Conservation (phyloP, 129 eudicot genomes). For the Deinandra increscens region DNA sequence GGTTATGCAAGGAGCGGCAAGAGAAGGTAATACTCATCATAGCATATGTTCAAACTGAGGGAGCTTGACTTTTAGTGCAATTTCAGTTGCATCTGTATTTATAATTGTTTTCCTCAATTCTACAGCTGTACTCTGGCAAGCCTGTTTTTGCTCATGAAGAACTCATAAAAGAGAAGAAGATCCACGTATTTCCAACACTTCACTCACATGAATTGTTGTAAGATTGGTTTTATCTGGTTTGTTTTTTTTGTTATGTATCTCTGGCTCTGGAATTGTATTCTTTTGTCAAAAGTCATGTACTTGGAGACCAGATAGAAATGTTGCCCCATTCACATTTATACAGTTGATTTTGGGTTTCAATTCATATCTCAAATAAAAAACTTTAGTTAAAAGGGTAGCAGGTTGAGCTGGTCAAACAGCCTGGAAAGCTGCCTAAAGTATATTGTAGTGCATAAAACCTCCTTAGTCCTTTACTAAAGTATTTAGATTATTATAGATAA, state of each 20-base stretch:
- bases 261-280: conserved; percentile 6
- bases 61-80: background rate
- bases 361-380: background rate
- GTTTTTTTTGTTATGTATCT: background rate
- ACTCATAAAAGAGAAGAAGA: conserved; percentile 65
- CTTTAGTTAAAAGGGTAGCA: background rate
- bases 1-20: conserved; percentile 75
- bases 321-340: too few relatives aligned
- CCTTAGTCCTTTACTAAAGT: background rate
- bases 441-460: background rate
- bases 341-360: background rate
- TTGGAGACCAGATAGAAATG: too few relatives aligned
- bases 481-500: background rate
- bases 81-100: conserved; percentile 3
- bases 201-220: conserved; percentile 67
- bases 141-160: conserved; percentile 65
- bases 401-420: background rate
- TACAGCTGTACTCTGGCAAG: conserved; percentile 77
- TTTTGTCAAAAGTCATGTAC: background rate
- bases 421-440: background rate
- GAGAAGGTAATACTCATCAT: conserved; percentile 45
- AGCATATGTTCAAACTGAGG: conserved; percentile 8
- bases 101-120: background rate
- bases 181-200: conserved; percentile 59
- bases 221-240: conserved; percentile 28